These are phyloP conservation scores for Phytophthora boehmeriae DNA, from an alignment of 352 stramenopile species.

Conservation along the genomic window DNA sequence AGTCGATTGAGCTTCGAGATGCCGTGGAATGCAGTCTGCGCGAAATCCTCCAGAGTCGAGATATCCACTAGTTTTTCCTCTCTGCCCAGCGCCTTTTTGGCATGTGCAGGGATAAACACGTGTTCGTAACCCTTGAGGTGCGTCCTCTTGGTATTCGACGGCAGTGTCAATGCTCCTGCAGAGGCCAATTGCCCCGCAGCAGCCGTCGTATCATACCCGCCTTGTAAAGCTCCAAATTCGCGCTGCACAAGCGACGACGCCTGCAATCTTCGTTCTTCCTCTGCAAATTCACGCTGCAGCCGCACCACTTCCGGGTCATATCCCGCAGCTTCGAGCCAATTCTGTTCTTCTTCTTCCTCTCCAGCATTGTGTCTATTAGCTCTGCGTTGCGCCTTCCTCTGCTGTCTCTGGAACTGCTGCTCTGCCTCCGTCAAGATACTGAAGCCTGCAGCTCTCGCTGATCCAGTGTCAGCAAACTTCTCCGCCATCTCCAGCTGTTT, in stretches of 20 bases:
- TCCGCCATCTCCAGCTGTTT: constrained; percentile 48
- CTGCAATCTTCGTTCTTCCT: constrained; percentile 63
- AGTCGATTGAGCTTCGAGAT: constrained; percentile 95
- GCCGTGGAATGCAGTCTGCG: constrained; percentile 78
- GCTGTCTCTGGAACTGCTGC: constrained; percentile 53
- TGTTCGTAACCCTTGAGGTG: constrained; percentile 86
- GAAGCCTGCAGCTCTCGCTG: constrained; percentile 45
- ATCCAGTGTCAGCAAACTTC: constrained; percentile 10
- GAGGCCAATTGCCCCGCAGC: constrained; percentile 70
- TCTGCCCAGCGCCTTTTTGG: constrained; percentile 59
- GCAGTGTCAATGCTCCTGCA: constrained; percentile 57
- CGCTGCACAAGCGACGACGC: constrained; percentile 77
- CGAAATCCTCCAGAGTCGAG: constrained; percentile 66
- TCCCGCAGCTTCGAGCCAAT: constrained; percentile 78
- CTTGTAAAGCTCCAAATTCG: constrained; percentile 72
- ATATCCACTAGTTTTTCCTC: constrained; percentile 74
- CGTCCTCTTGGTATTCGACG: constrained; percentile 68
- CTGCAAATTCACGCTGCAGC: constrained; percentile 70
- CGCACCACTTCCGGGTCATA: constrained; percentile 83
- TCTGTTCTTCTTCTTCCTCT: constrained; percentile 45
- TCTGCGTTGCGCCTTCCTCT: constrained; percentile 63
- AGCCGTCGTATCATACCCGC: constrained; percentile 71
- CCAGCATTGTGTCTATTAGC: constrained; percentile 42
- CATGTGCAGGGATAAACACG: constrained; percentile 79
- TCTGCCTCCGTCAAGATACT: constrained; percentile 74